phyloP scores from a whole-genome alignment of 805 yeast genomes.

The Pichia pseudocactophila region DNA sequence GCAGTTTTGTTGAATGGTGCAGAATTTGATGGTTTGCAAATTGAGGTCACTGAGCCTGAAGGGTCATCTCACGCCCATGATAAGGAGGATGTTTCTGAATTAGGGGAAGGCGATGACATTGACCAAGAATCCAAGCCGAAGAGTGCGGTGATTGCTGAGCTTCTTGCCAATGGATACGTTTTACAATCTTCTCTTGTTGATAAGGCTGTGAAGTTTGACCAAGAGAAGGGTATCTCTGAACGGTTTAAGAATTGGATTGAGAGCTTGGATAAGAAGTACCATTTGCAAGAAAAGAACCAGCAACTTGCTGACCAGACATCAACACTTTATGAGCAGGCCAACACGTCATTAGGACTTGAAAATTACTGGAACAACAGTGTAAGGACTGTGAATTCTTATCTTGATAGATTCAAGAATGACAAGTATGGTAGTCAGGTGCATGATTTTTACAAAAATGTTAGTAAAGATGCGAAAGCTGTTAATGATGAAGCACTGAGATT shows the following conservation, averaged over 20 bases:
- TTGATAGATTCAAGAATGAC: slow-evolving; percentile 36
- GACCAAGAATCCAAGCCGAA: slow-evolving; percentile 74
- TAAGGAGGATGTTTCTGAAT: slow-evolving; percentile 10
- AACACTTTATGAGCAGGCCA: slow-evolving; percentile 24
- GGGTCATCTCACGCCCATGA: slow-evolving; percentile 12
- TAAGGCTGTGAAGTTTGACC: slow-evolving; percentile 55
- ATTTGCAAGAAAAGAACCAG: slow-evolving; percentile 43
- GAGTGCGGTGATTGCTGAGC: slow-evolving; percentile 65
- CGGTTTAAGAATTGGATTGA: slow-evolving; percentile 49
- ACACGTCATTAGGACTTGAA: slow-evolving; percentile 33
- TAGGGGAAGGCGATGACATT: slow-evolving; percentile 33
- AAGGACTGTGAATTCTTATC: slow-evolving; percentile 34
- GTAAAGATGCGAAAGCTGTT: slow-evolving; percentile 50
- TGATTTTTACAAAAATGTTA: slow-evolving; percentile 47
- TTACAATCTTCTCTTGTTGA: slow-evolving; percentile 53
- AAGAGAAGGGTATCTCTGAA: slow-evolving; percentile 50
- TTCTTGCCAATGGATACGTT: slow-evolving; percentile 63
- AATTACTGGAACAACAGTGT: slow-evolving; percentile 31
- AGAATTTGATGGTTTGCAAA: slow-evolving; percentile 52
- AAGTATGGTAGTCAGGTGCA: slow-evolving; percentile 54
- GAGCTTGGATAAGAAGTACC: slow-evolving; percentile 51
- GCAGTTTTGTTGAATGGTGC: slow-evolving; percentile 68
- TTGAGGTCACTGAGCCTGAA: slow-evolving; percentile 31
- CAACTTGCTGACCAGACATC: slow-evolving; percentile 7
- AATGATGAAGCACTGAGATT: slow-evolving; percentile 69